phyloP scores from a whole-genome alignment of 2,329 filamentous ascomycete species.

The Lasiodiplodia gonubiensis region DNA sequence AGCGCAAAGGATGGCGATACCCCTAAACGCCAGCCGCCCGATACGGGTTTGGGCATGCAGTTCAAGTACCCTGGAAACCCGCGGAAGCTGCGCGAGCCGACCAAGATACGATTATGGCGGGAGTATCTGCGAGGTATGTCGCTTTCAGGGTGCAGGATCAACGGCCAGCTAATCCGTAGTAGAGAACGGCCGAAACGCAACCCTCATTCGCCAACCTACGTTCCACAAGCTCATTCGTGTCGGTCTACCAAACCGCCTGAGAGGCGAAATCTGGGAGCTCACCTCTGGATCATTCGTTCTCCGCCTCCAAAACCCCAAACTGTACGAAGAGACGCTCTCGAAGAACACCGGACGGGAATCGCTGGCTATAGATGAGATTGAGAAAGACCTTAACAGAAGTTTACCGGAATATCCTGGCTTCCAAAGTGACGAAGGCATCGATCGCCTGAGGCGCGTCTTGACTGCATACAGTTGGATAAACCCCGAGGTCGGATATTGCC shows the following conservation, averaged over 20 bases:
- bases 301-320: slow-evolving; percentile 80
- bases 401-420: slow-evolving; percentile 97
- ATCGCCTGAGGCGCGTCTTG: slow-evolving; percentile 82
- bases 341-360: slow-evolving; percentile 87
- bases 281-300: slow-evolving; percentile 90
- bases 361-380: slow-evolving; percentile 96
- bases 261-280: slow-evolving; percentile 95
- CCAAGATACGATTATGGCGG: slow-evolving; percentile 97
- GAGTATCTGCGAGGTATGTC: slow-evolving; percentile 77
- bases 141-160: too few relatives aligned
- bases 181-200: slow-evolving; percentile 93
- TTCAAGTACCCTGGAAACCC: slow-evolving; percentile 96
- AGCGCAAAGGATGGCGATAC: slow-evolving; percentile 36
- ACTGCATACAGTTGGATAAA: slow-evolving; percentile 99
- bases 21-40: slow-evolving; percentile 66
- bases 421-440: slow-evolving; percentile 94
- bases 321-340: slow-evolving; percentile 82
- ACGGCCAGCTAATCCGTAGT: slow-evolving; percentile 14
- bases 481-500: slow-evolving; percentile 94
- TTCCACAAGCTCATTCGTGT: slow-evolving; percentile 98
- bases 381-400: slow-evolving; percentile 96
- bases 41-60: slow-evolving; percentile 89
- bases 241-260: slow-evolving; percentile 87
- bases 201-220: slow-evolving; percentile 90
- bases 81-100: slow-evolving; percentile 89